These are phyloP conservation scores for Firmiana major DNA, from an alignment of 345 rosid genomes.

Conservation along the genomic window DNA sequence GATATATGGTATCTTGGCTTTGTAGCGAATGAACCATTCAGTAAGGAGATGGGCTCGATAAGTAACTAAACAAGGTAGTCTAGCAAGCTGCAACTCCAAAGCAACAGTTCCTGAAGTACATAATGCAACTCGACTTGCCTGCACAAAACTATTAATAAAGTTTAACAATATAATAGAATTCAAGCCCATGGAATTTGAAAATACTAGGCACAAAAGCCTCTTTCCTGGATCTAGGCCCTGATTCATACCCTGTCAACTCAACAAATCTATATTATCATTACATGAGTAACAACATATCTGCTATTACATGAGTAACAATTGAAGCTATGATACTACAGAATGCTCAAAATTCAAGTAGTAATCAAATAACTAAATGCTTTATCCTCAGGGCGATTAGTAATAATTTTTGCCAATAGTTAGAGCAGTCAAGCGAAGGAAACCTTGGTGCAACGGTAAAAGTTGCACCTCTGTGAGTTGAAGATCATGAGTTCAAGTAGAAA, in stretches of 20 bases:
- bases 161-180: background rate
- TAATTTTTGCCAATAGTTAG: background rate
- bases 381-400: background rate
- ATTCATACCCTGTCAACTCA: background rate
- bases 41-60: slow-evolving; percentile 81
- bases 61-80: slow-evolving; percentile 75
- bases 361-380: background rate
- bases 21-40: slow-evolving; percentile 62
- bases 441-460: too few relatives aligned
- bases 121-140: slow-evolving; percentile 81
- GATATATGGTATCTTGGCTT: slow-evolving; percentile 80
- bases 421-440: background rate
- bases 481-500: too few relatives aligned
- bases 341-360: background rate
- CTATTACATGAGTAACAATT: background rate
- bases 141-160: slow-evolving; percentile 22
- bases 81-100: slow-evolving; percentile 77
- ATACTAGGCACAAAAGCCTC: background rate
- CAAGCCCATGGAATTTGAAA: background rate
- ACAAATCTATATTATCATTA: background rate
- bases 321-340: background rate
- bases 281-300: background rate
- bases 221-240: background rate
- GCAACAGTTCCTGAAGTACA: slow-evolving; percentile 99
- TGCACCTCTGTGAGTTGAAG: too few relatives aligned